Evolutionary conservation across 1,284 basidiomycete genomes (phyloP), one percentile per base, ranked within the genome.

Genomic region (Mycena sp.): DNA sequence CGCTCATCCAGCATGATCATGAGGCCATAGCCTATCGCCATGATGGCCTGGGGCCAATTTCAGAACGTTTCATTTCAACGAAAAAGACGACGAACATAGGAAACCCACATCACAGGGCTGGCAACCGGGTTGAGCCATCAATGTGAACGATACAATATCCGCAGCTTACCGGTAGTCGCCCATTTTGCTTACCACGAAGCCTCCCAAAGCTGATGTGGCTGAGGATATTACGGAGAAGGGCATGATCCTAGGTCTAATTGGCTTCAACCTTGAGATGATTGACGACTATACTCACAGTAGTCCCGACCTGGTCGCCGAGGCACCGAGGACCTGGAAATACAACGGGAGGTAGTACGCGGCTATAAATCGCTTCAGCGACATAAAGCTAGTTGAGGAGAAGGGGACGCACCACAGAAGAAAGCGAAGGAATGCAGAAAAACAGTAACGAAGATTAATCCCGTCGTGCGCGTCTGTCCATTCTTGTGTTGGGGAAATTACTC

Each of bases 281-380:
- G 16, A 25, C 11, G 49, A 51, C 83, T n/a, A n/a, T n/a, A n/a
- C n/a, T 71, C 70, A 89, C 87, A 83, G 80, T 17, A 95, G 83
- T 61, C 94, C 93, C 19, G 92, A 86, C 68, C 82, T 82, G 0
- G 91, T 91, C 1, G 93, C 90, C 9, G 89, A 90, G 0, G 91
- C 83, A 4, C 93, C 93, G 2, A 93, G 83, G 2, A 89, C 85
- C 77, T 94, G 93, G 79, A 85, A 95, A 73, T 92, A 95, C 1
- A 94, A 76, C 0, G 93, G 91, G 6, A 94, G 81, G 67, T 93
- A 93, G 71, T 80, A 91, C 50, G 88, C 84, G 41, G 83, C 88
- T 83, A 63, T 28, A 55, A 63, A 25, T 29, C 19, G 19, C 30
- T 37, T 25, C n/a, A 43, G 21, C 12, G 10, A 2, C 1, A 10